Conservation (phyloP, 2,329 filamentous ascomycete species). For the Xylaria sp. region DNA sequence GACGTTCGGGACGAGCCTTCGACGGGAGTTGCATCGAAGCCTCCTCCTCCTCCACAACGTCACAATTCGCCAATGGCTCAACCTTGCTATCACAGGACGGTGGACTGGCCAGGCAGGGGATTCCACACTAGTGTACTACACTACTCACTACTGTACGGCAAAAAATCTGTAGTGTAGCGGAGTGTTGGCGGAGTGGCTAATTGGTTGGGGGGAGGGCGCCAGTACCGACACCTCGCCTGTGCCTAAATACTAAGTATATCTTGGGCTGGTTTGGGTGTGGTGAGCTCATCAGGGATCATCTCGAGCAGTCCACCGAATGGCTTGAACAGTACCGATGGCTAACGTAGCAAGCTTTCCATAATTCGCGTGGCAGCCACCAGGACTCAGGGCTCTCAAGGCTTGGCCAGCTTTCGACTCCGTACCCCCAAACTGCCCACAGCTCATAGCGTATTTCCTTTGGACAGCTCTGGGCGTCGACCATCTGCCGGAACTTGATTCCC, state of each 20-base stretch:
- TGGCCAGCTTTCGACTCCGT: slow-evolving; percentile 25
- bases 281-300: slow-evolving; percentile 30
- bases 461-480: slow-evolving; percentile 30
- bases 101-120: slow-evolving; percentile 29
- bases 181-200: slow-evolving; percentile 4
- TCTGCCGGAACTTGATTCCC: slow-evolving; percentile 39
- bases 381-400: slow-evolving; percentile 23
- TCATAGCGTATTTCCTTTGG: slow-evolving; percentile 23
- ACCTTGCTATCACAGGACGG: slow-evolving; percentile 30
- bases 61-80: slow-evolving; percentile 36
- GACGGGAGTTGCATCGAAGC: slow-evolving; percentile 38
- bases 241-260: background rate
- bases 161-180: slow-evolving; percentile 14
- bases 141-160: slow-evolving; percentile 10
- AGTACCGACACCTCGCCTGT: slow-evolving; percentile 12
- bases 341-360: slow-evolving; percentile 27
- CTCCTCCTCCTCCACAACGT: slow-evolving; percentile 39
- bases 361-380: slow-evolving; percentile 35
- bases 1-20: slow-evolving; percentile 42
- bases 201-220: slow-evolving; percentile 3
- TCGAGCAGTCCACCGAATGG: slow-evolving; percentile 23
- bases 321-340: slow-evolving; percentile 29
- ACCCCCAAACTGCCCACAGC: slow-evolving; percentile 19
- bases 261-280: slow-evolving; percentile 9
- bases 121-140: background rate